A percentile compares a stretch with the other conserved stretches of the same genome.
Conservation (phyloP, 148 eudicot species). For the Camellia japonica region DNA sequence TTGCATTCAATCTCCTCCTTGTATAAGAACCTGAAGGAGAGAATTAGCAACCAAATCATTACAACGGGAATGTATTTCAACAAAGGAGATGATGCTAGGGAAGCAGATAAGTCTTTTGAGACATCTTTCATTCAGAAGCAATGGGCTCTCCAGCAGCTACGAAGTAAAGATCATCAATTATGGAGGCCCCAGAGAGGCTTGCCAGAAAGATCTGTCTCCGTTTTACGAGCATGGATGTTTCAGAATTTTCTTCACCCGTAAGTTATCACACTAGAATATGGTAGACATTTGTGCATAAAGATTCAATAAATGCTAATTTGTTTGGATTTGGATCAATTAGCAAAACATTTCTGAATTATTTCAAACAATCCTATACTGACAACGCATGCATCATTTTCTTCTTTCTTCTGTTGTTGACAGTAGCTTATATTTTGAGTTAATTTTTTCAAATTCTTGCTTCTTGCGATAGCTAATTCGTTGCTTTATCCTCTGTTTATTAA, state of each 20-base stretch:
- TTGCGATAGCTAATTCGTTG: background rate
- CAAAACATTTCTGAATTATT: background rate
- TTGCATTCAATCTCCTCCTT: slow-evolving; percentile 55
- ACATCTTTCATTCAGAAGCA: slow-evolving; percentile 73
- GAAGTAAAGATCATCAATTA: slow-evolving; percentile 69
- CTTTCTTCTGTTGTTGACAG: background rate
- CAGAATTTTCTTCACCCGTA: slow-evolving; percentile 97
- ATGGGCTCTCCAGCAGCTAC: slow-evolving; percentile 84
- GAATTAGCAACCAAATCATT: slow-evolving; percentile 73
- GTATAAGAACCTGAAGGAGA: slow-evolving; percentile 73
- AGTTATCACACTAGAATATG: slow-evolving; percentile 17
- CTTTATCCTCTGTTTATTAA: too few relatives aligned
- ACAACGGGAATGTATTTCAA: slow-evolving; percentile 33
- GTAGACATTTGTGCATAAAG: background rate
- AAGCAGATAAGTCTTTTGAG: slow-evolving; percentile 48
- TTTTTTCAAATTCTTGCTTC: background rate
- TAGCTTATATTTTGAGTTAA: background rate
- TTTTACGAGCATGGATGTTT: slow-evolving; percentile 94
- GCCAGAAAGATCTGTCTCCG: slow-evolving; percentile 93
- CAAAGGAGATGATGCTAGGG: slow-evolving; percentile 21
- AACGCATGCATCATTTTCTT: background rate
- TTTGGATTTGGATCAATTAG: background rate
- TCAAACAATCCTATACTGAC: background rate
- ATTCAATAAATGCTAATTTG: background rate
- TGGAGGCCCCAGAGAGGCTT: slow-evolving; percentile 98